Evolutionary conservation across 2,329 filamentous ascomycete species (phyloP), one percentile per base, ranked within the genome.

Genomic region (Phyllosticta paracitricarpa): DNA sequence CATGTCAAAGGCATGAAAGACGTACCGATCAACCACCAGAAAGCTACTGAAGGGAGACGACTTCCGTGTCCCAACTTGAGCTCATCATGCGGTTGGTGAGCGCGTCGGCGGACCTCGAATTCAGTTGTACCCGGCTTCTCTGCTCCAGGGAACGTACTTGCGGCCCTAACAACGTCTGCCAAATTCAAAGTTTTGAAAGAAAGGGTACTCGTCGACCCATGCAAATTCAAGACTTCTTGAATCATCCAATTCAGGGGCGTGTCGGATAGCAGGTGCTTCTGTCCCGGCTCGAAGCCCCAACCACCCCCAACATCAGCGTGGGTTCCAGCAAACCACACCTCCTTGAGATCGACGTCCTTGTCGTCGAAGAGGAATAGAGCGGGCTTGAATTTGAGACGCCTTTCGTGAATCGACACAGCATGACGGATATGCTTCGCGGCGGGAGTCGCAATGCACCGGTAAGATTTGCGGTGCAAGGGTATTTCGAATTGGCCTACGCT

Each of bases 201-300:
- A 0, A 63, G 51, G 4, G 25, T 25, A 33, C 48, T 54, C 8
- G 7, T 52, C 2, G 40, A 53, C 5, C 19, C 54, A 1, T 35
- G 59, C 9, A 60, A 35, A 33, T 6, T 22, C 30, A 55, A 53
- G 22, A 35, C 35, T 19, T 60, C 58, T 33, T 60, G 71, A 10
- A 79, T 70, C 77, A 79, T 79, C 77, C 77, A 79, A 2, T 77
- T 72, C 2, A 79, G 69, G 4, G 77, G 77, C 14, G 78, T 78
- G 2, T 74, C 73, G 3, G 76, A 72, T 8, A 79, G 72, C 65
- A 75, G 77, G 61, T 79, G 76, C 2, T 76, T 71, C 51, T 68
- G 69, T 2, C 25, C 24, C 35, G 72, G 71, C 62, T 78, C 78
- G 2, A 66, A 62, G 3, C 77, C 74, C 2, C 77, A 76, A 5